Conservation (phyloP, 768 basidiomycete genomes). For the Pulveroboletus sp. region DNA sequence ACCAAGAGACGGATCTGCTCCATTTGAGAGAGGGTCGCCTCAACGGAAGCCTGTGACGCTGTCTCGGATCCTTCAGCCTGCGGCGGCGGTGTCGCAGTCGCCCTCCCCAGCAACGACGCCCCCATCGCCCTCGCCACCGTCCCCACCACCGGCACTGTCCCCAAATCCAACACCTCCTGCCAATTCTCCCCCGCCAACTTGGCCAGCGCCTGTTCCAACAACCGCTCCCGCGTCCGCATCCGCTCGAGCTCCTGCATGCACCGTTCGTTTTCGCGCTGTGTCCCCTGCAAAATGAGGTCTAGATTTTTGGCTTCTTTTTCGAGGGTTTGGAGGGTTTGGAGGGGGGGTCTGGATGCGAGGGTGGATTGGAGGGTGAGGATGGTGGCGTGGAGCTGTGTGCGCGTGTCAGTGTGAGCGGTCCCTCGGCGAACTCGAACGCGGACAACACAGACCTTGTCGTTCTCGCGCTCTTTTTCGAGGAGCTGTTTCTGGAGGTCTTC, state of each 20-base stretch:
- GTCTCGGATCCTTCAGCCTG: constrained; percentile 15
- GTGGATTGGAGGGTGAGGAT: constrained; percentile 63
- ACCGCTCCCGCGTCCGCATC: constrained; percentile 67
- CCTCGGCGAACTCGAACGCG: no score
- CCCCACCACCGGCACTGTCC: constrained; percentile 31
- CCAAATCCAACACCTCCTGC: constrained; percentile 59
- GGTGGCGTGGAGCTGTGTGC: constrained; percentile 55
- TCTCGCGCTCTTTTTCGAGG: constrained; percentile 66
- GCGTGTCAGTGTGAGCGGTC: not conserved
- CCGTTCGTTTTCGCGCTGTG: constrained; percentile 82
- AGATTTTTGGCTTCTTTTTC: constrained; percentile 74
- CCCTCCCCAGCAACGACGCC: constrained; percentile 25
- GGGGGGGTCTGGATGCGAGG: constrained; percentile 63
- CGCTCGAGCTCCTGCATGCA: constrained; percentile 81
- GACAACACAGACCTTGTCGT: constrained; percentile 72
- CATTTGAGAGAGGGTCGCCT: constrained; percentile 54
- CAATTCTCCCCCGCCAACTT: constrained; percentile 77
- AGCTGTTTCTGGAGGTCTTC: constrained; percentile 68
- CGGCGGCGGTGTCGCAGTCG: constrained; percentile 16
- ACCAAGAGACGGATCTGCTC: constrained; percentile 68
- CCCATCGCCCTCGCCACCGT: constrained; percentile 28
- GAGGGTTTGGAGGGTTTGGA: constrained; percentile 62
- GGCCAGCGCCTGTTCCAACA: constrained; percentile 69
- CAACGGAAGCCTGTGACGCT: constrained; percentile 27
- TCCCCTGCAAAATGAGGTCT: constrained; percentile 74